These are phyloP conservation scores for Yarrowia osloensis DNA, from an alignment of 805 yeast species.

Conservation along the genomic window DNA sequence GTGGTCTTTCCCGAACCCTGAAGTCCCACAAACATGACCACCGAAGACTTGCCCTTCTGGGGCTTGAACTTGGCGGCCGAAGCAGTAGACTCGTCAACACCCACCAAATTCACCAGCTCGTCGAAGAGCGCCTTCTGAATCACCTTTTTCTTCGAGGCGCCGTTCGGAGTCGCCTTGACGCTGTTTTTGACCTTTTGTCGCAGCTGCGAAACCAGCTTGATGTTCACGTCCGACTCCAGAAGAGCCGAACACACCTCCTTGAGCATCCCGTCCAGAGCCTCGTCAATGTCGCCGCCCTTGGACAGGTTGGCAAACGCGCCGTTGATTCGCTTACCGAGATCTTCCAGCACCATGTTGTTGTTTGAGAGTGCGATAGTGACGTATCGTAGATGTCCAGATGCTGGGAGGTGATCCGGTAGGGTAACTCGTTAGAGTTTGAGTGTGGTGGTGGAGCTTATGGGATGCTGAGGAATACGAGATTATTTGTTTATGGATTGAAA, in stretches of 20 bases:
- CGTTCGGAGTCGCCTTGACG: slow-evolving; percentile 56
- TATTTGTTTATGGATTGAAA: too few relatives aligned
- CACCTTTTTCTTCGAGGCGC: slow-evolving; percentile 65
- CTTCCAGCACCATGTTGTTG: slow-evolving; percentile 68
- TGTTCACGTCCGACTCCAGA: slow-evolving; percentile 91
- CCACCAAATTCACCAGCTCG: slow-evolving; percentile 84
- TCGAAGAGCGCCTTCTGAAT: slow-evolving; percentile 92
- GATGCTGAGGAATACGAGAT: too few relatives aligned
- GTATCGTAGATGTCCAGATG: background rate
- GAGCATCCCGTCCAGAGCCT: slow-evolving; percentile 69
- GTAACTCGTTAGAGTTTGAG: background rate
- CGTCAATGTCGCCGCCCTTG: slow-evolving; percentile 57
- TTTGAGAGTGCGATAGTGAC: background rate
- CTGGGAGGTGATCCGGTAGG: slow-evolving; percentile 20
- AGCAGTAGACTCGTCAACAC: slow-evolving; percentile 48
- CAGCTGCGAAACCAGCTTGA: slow-evolving; percentile 73
- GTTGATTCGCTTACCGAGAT: slow-evolving; percentile 74
- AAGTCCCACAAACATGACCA: slow-evolving; percentile 96
- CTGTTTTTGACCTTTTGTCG: slow-evolving; percentile 68
- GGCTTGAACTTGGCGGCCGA: slow-evolving; percentile 66
- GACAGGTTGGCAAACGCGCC: slow-evolving; percentile 68
- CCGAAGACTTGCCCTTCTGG: slow-evolving; percentile 73
- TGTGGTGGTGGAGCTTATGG: too few relatives aligned
- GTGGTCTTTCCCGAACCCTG: slow-evolving; percentile 99
- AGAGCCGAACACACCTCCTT: slow-evolving; percentile 90